These are phyloP conservation scores for Suillus ampliporus DNA, from an alignment of 768 basidiomycete genomes.

Conservation along the genomic window DNA sequence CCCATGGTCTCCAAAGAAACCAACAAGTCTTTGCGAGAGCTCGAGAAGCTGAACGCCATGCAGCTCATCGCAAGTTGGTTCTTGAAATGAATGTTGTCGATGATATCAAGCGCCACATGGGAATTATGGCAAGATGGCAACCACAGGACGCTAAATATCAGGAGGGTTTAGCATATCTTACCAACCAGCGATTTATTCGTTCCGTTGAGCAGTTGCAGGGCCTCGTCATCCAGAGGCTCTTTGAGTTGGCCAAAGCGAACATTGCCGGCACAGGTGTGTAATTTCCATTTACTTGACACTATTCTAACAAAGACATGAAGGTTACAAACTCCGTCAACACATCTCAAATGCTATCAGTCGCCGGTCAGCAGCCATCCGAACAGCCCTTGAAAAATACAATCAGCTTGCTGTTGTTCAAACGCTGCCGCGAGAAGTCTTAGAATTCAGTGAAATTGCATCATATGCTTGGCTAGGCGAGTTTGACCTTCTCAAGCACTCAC, in stretches of 20 bases:
- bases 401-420: conserved; percentile 22
- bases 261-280: conserved; percentile 39
- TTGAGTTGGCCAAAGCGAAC: conserved; percentile 47
- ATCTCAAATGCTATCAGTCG: conserved; percentile 41
- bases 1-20: conserved; percentile 15
- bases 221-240: conserved; percentile 42
- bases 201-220: conserved; percentile 40
- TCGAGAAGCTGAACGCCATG: conserved; percentile 27
- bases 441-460: conserved; percentile 25
- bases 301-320: conserved; percentile 16
- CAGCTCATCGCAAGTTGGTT: conserved; percentile 20
- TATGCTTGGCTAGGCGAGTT: conserved; percentile 36
- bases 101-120: conserved; percentile 23
- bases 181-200: conserved; percentile 26
- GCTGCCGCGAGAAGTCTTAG: conserved; percentile 21
- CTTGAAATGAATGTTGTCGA: conserved; percentile 7
- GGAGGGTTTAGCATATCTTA: conserved; percentile 9
- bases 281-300: neutral
- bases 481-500: conserved; percentile 36
- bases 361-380: conserved; percentile 37
- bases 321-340: conserved; percentile 39
- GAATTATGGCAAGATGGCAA: conserved; percentile 36
- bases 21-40: conserved; percentile 21
- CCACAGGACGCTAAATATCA: conserved; percentile 31
- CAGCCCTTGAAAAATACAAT: conserved; percentile 40